Evolutionary conservation across 192 early-diverging fungal species (phyloP), one percentile per base, ranked within the genome.

Genomic region (Phycomyces blakesleeanus): DNA sequence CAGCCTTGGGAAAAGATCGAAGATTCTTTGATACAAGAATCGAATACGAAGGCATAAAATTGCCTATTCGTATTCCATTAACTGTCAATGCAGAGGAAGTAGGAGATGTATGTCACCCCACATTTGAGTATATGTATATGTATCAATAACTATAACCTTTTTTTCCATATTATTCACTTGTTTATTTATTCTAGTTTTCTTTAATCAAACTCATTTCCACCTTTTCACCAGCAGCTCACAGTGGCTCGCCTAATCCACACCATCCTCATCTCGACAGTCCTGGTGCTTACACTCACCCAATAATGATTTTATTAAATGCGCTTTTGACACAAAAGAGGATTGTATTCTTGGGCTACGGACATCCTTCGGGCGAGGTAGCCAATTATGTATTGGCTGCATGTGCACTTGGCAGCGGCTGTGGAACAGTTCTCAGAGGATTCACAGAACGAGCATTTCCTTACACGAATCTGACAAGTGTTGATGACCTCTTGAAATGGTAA

Each of bases 261-360:
- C 94, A 97, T 73, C 88, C 96, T 38, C 93, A 96, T 57, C 80
- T 98, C 52, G 94, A 98, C 73, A 83, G 83, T 20, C 83, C 78
- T 69, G 92, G 94, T n/a, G 69, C 84, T 26, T 82, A 82, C 60
- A 96, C 94, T 2, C 92, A 93, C 60, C 90, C 92, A 34, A 83
- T 98, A 34, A 85, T 94, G 47, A 63, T 98, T 38, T 77, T 98
- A 24, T 78, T 97, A 64, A 95, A 95, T 64, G 94, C 92, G 4
- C 69, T 98, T 40, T 71, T 96, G 59, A 92, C 93, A n/a, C 92
- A 94, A 67, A 98, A 98, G 76, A 77, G 93, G 27, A 78, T 98
- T 12, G 81, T 98, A 25, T 96, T 98, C 71, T 68, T 98, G 51
- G 96, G 96, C 14, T 85, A 95, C 65, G 88, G 89, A 10, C 89